These are phyloP conservation scores for Eucalyptus pauciflora DNA, from an alignment of 345 rosid genomes.

Conservation along the genomic window DNA sequence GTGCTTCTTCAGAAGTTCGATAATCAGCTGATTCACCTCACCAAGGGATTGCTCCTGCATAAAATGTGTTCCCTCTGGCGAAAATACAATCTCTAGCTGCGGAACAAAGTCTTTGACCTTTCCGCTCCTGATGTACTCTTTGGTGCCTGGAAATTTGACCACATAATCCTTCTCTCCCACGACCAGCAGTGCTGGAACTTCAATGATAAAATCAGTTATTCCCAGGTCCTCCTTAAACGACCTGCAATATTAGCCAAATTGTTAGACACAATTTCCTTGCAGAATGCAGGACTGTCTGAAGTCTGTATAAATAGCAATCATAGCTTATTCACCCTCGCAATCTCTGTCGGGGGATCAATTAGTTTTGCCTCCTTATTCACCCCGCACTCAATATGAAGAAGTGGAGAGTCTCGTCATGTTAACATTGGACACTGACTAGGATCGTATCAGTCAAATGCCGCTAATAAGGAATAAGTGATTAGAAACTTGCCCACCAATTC, in stretches of 20 bases:
- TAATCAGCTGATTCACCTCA: neutral
- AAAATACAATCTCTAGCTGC: slow-evolving; percentile 12
- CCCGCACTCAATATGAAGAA: neutral
- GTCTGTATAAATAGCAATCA: neutral
- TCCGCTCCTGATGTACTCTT: slow-evolving; percentile 23
- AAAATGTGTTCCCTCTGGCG: neutral
- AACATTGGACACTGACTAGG: neutral
- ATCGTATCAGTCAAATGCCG: neutral
- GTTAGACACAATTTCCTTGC: neutral
- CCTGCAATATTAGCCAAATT: neutral
- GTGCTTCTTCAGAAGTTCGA: neutral
- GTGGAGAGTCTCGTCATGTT: neutral
- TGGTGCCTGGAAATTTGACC: slow-evolving; percentile 31
- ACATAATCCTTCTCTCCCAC: slow-evolving; percentile 38
- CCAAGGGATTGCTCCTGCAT: neutral
- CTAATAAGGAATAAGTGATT: too few relatives aligned
- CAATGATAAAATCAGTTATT: slow-evolving; percentile 4
- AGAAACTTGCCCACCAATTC: too few relatives aligned
- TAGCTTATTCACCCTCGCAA: neutral
- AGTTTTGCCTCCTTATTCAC: neutral
- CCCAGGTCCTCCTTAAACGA: neutral
- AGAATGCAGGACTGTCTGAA: neutral
- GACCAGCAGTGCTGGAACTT: slow-evolving; percentile 28
- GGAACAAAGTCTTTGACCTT: slow-evolving; percentile 22
- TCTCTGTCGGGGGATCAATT: neutral